These are phyloP conservation scores for Penicillium silybi DNA, from an alignment of 495 filamentous ascomycete species.

Conservation along the genomic window DNA sequence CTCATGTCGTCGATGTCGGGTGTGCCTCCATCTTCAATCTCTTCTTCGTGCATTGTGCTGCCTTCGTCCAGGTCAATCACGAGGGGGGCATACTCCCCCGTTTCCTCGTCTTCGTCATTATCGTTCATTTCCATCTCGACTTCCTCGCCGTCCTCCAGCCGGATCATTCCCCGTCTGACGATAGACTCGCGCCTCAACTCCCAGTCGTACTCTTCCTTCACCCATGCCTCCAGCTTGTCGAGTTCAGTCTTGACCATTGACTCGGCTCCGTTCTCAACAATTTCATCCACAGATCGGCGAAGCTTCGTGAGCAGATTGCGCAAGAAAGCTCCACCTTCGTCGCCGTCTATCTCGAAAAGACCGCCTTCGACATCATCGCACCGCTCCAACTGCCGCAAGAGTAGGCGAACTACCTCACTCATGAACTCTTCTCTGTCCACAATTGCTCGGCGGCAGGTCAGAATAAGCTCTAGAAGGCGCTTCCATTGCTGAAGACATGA, in stretches of 20 bases:
- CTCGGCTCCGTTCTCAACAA: slow-evolving; percentile 25
- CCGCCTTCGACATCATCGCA: slow-evolving; percentile 64
- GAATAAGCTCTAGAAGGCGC: slow-evolving; percentile 62
- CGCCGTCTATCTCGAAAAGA: slow-evolving; percentile 48
- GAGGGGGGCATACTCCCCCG: slow-evolving; percentile 80
- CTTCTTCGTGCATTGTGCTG: background rate
- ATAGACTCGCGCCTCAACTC: slow-evolving; percentile 52
- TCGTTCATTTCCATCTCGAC: slow-evolving; percentile 74
- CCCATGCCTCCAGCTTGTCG: slow-evolving; percentile 52
- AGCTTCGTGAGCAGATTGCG: slow-evolving; percentile 53
- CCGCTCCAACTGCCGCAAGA: slow-evolving; percentile 69
- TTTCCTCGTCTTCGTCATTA: slow-evolving; percentile 77
- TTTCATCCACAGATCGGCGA: slow-evolving; percentile 40
- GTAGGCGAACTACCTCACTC: slow-evolving; percentile 51
- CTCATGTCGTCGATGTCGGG: slow-evolving; percentile 9
- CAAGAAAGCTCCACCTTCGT: slow-evolving; percentile 54
- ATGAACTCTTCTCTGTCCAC: slow-evolving; percentile 55
- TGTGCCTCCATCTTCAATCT: background rate
- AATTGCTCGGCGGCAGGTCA: slow-evolving; percentile 64
- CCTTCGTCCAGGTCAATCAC: slow-evolving; percentile 55
- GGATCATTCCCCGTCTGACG: slow-evolving; percentile 60
- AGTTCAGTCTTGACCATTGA: slow-evolving; percentile 48
- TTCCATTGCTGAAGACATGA: slow-evolving; percentile 91
- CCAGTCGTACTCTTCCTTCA: slow-evolving; percentile 61
- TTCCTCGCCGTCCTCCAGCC: slow-evolving; percentile 72